Percentiles rank a stretch among this genome's conserved stretches.
Conservation (phyloP, 1,284 basidiomycete species). For the Tremellales sp. region DNA sequence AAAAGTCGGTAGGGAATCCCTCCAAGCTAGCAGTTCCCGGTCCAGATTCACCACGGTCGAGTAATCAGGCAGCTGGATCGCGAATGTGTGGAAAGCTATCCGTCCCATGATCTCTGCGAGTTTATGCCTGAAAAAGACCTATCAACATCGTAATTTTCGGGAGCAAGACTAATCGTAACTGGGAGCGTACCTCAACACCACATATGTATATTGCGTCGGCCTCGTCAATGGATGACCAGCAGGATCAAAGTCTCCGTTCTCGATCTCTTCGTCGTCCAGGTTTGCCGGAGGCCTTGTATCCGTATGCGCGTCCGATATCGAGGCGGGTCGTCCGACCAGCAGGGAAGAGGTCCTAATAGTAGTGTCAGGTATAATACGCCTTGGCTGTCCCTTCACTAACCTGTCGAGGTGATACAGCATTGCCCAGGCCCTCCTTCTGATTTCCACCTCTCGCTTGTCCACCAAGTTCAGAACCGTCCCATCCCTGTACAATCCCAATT, state of each 20-base stretch:
- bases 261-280: constrained; percentile 50
- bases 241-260: constrained; percentile 46
- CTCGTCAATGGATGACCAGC: constrained; percentile 47
- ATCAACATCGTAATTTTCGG: not conserved
- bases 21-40: constrained; percentile 48
- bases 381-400: not conserved
- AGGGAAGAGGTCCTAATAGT: constrained; percentile 50
- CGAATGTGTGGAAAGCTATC: constrained; percentile 51
- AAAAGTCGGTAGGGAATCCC: constrained; percentile 44
- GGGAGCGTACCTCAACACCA: constrained; percentile 40
- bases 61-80: constrained; percentile 50
- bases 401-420: constrained; percentile 49
- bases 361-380: no score
- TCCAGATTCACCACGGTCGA: constrained; percentile 49
- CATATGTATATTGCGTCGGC: constrained; percentile 49
- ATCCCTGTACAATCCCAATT: constrained; percentile 50
- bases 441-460: constrained; percentile 49
- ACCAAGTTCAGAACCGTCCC: constrained; percentile 48
- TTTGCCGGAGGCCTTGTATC: constrained; percentile 50
- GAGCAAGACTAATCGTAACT: not conserved
- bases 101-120: constrained; percentile 50
- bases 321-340: constrained; percentile 48
- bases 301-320: constrained; percentile 49
- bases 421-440: constrained; percentile 49
- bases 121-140: constrained; percentile 34